phyloP scores from a whole-genome alignment of 1,284 basidiomycete genomes.

The Moniliophthora roreri region DNA sequence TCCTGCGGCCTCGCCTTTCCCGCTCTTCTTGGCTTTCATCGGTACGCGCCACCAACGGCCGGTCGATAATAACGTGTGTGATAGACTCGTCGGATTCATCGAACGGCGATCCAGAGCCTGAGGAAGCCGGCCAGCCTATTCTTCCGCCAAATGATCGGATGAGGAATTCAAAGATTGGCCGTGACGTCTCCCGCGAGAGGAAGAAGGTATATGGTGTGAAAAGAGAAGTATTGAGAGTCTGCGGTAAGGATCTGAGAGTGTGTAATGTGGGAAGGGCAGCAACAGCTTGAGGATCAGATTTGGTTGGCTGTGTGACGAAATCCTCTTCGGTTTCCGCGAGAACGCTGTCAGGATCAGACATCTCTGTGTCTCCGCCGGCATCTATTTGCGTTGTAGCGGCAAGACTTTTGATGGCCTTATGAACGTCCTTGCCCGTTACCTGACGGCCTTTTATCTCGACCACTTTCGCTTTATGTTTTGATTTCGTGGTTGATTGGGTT shows the following conservation, averaged over 20 bases:
- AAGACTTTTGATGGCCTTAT: slow-evolving; percentile 72
- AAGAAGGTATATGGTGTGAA: slow-evolving; percentile 93
- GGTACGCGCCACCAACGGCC: slow-evolving; percentile 60
- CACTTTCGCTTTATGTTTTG: slow-evolving; percentile 37
- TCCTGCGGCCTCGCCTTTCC: slow-evolving; percentile 68
- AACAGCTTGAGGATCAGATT: slow-evolving; percentile 51
- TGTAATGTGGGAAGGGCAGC: slow-evolving; percentile 77
- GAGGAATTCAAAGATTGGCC: slow-evolving; percentile 93
- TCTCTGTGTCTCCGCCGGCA: slow-evolving; percentile 37
- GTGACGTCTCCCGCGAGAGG: slow-evolving; percentile 92
- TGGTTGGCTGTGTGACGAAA: slow-evolving; percentile 67
- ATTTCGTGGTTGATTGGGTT: slow-evolving; percentile 28
- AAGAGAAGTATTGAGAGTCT: slow-evolving; percentile 55
- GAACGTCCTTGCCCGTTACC: slow-evolving; percentile 68
- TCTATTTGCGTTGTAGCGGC: slow-evolving; percentile 31
- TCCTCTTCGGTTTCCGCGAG: slow-evolving; percentile 62
- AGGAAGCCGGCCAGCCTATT: slow-evolving; percentile 86
- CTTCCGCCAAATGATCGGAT: slow-evolving; percentile 90
- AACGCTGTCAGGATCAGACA: slow-evolving; percentile 33
- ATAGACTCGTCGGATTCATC: slow-evolving; percentile 77
- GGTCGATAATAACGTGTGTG: slow-evolving; percentile 95
- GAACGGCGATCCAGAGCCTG: slow-evolving; percentile 83
- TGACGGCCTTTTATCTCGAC: slow-evolving; percentile 57
- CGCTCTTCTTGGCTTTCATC: slow-evolving; percentile 60
- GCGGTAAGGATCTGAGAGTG: slow-evolving; percentile 62